Evolutionary conservation across 345 rosid species (phyloP).

Genomic region (Moricandia arvensis): DNA sequence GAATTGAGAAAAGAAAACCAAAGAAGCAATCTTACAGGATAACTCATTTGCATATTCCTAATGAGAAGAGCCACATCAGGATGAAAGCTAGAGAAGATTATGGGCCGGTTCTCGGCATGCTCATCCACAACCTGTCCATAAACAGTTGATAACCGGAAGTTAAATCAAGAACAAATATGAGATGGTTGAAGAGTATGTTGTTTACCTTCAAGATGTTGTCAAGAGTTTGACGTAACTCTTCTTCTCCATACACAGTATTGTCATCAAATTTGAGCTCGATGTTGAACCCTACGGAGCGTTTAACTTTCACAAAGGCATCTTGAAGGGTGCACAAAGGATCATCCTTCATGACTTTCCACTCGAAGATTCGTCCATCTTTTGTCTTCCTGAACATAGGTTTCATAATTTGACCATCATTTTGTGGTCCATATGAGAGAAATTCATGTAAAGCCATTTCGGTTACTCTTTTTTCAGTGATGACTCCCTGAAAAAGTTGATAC

Average conservation of each 20-base stretch:
- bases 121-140: slow-evolving; percentile 48
- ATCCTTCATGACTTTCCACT: slow-evolving; percentile 60
- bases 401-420: slow-evolving; percentile 35
- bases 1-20: slow-evolving; percentile 17
- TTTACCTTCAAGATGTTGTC: slow-evolving; percentile 46
- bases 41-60: slow-evolving; percentile 45
- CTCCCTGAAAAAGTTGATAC: slow-evolving; percentile 43
- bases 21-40: slow-evolving; percentile 48
- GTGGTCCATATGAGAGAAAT: slow-evolving; percentile 58
- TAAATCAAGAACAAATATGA: neutral
- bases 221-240: slow-evolving; percentile 46
- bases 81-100: slow-evolving; percentile 67
- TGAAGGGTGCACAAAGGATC: slow-evolving; percentile 56
- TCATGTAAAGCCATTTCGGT: slow-evolving; percentile 52
- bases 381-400: slow-evolving; percentile 52
- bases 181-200: neutral
- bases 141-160: neutral
- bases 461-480: slow-evolving; percentile 52
- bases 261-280: slow-evolving; percentile 73
- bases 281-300: slow-evolving; percentile 54
- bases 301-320: slow-evolving; percentile 51
- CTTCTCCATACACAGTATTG: slow-evolving; percentile 44
- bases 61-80: slow-evolving; percentile 62
- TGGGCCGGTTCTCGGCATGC: slow-evolving; percentile 41
- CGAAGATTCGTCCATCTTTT: slow-evolving; percentile 58